These are phyloP conservation scores for Sporisorium graminicola DNA, from an alignment of 1,284 basidiomycete species.

Conservation along the genomic window DNA sequence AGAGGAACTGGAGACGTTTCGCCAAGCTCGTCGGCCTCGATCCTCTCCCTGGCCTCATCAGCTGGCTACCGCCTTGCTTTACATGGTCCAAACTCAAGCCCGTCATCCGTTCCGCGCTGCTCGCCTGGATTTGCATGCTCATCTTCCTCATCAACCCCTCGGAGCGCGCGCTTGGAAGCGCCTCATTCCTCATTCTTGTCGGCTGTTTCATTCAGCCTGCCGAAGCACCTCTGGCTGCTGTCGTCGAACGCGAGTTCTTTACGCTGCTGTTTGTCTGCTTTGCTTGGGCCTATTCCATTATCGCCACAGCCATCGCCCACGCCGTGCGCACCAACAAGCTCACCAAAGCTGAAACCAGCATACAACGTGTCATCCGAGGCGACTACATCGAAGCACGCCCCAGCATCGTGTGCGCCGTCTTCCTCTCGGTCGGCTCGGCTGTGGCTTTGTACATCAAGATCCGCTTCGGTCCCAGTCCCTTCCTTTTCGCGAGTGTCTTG, in stretches of 20 bases:
- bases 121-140: constrained; percentile 77
- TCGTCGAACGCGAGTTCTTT: constrained; percentile 79
- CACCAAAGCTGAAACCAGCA: constrained; percentile 70
- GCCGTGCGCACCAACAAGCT: constrained; percentile 74
- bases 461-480: constrained; percentile 77
- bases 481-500: constrained; percentile 76
- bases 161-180: constrained; percentile 75
- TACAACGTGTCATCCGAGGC: constrained; percentile 41
- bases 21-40: constrained; percentile 27
- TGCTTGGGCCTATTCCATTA: constrained; percentile 79
- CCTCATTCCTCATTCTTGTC: constrained; percentile 78
- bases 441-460: constrained; percentile 78
- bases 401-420: constrained; percentile 76
- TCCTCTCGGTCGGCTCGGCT: constrained; percentile 77
- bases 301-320: constrained; percentile 78
- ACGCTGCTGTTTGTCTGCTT: constrained; percentile 74
- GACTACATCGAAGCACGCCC: constrained; percentile 71
- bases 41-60: constrained; percentile 39
- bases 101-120: constrained; percentile 76
- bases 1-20: constrained; percentile 18
- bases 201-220: constrained; percentile 79
- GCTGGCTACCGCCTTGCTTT: constrained; percentile 44
- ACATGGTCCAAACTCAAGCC: constrained; percentile 73
- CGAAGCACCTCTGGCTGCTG: constrained; percentile 77
- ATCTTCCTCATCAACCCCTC: constrained; percentile 76